phyloP scores from a whole-genome alignment of 2,329 filamentous ascomycete genomes.

The Fonsecaea pedrosoi region DNA sequence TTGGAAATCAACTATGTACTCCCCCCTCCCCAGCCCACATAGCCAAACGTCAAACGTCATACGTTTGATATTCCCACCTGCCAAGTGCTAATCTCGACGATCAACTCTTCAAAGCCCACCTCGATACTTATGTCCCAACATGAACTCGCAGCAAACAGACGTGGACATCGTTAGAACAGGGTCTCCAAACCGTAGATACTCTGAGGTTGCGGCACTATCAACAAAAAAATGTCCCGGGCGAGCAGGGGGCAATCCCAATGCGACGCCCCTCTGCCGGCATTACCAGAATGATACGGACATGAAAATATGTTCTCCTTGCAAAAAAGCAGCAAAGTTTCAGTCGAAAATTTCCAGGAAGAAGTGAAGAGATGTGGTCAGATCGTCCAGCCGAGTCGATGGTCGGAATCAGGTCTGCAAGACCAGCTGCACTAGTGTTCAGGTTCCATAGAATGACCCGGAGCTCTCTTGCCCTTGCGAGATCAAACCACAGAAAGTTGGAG shows the following conservation, averaged over 20 bases:
- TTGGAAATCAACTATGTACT: slow-evolving; percentile 22
- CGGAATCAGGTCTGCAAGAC: slow-evolving; percentile 27
- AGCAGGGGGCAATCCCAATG: background rate
- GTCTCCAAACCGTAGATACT: slow-evolving; percentile 25
- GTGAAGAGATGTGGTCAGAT: slow-evolving; percentile 22
- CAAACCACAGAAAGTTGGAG: slow-evolving; percentile 1
- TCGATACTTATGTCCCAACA: slow-evolving; percentile 16
- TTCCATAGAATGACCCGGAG: slow-evolving; percentile 14
- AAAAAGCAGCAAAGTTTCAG: slow-evolving; percentile 6
- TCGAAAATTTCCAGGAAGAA: slow-evolving; percentile 14
- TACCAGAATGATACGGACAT: slow-evolving; percentile 31
- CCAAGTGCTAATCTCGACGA: background rate
- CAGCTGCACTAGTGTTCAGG: slow-evolving; percentile 28
- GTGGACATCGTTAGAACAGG: slow-evolving; percentile 32
- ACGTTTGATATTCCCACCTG: background rate
- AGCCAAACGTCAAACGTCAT: slow-evolving; percentile 4
- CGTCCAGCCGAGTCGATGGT: slow-evolving; percentile 15
- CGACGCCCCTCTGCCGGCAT: slow-evolving; percentile 24
- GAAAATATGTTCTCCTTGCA: slow-evolving; percentile 13
- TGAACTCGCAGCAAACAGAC: slow-evolving; percentile 21
- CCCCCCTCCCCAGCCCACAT: background rate
- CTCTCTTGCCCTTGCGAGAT: background rate
- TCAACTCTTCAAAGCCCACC: background rate
- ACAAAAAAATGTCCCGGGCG: slow-evolving; percentile 9
- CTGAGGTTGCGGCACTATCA: slow-evolving; percentile 11